Base-by-base conservation (phyloP, 345 rosid genomes). In the Boechera divaricarpa region DNA sequence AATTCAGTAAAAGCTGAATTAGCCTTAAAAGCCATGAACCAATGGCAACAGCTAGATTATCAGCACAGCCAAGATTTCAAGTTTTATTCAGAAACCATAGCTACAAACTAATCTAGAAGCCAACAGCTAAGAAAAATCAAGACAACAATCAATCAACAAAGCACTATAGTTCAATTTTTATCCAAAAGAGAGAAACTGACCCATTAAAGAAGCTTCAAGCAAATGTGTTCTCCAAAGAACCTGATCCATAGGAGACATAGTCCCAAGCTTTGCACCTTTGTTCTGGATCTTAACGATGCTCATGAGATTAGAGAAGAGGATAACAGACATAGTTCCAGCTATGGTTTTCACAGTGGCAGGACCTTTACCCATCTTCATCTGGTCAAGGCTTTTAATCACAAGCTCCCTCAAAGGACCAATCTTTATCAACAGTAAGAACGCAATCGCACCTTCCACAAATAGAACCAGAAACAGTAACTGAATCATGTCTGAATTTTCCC, bases 241-340 rank as follows among this genome's bases (percentile, higher is more conserved):
- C 81, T 94, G 98, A 86, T 94, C 98, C 98, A 90, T 92, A 13
- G 98, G 98, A 15, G 98, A 94, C 98, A 92, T 88, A 41, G 98
- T 94, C 2, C 98, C 98, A 63, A 94, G 93, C 89, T 94, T 94
- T 3, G 97, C 88, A 38, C 98, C 98, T 60, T 94, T 94, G 74
- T 92, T 92, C 86, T 94, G 98, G 90, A 94, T 94, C 97, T 92
- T 94, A 13, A 90, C 73, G 44, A 92, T 90, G 84, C 83, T 94
- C 95, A 87, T 89, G 35, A 94, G 83, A 80, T 89, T 90, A 6
- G 93, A 90, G 1, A 94, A 51, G 10, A 94, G 91, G 57, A 94
- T 90, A 64, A 90, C 92, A 48, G 91, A 90, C 95, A 94, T 86
- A 12, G 98, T 92, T 58, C 93, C 88, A 2, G 97, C 98, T n/a